These are phyloP conservation scores for Acacia confusa DNA, from an alignment of 306 rosid species.

Conservation along the genomic window DNA sequence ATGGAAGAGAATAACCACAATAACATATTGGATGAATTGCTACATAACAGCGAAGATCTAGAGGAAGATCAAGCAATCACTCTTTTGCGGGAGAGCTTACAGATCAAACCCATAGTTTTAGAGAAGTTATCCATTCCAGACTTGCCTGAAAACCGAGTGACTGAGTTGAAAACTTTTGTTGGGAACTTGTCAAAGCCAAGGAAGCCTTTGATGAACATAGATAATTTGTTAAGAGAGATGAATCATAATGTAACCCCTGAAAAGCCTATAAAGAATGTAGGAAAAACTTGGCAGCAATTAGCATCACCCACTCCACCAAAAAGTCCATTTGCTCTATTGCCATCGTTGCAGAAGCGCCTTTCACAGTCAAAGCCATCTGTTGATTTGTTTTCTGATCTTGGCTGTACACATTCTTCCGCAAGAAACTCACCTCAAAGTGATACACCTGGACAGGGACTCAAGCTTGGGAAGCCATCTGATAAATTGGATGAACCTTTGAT, in stretches of 20 bases:
- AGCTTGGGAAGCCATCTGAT: constrained; percentile 38
- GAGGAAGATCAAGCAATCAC: constrained; percentile 55
- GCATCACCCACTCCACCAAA: constrained; percentile 72
- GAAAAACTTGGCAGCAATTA: constrained; percentile 35
- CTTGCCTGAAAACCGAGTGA: constrained; percentile 46
- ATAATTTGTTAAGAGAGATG: constrained; percentile 45
- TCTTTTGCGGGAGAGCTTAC: constrained; percentile 67
- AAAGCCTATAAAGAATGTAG: constrained; percentile 29
- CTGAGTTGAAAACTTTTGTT: constrained; percentile 47
- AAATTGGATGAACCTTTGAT: constrained; percentile 24
- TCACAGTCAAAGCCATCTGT: constrained; percentile 47
- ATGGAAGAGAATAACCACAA: constrained; percentile 36
- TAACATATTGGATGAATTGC: constrained; percentile 59
- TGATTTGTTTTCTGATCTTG: constrained; percentile 66
- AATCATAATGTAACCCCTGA: constrained; percentile 37
- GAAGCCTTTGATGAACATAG: constrained; percentile 45
- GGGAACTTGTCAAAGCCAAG: constrained; percentile 47
- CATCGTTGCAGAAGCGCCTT: constrained; percentile 49
- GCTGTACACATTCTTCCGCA: constrained; percentile 38
- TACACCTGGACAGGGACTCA: constrained; percentile 21
- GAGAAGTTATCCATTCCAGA: constrained; percentile 60
- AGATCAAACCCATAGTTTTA: constrained; percentile 61
- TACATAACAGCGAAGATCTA: constrained; percentile 57
- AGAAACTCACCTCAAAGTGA: constrained; percentile 33
- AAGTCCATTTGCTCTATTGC: constrained; percentile 62